Evolutionary conservation across 2,329 filamentous ascomycete genomes (phyloP), one percentile per base, ranked within the genome.

Genomic region (Venturia nashicola): DNA sequence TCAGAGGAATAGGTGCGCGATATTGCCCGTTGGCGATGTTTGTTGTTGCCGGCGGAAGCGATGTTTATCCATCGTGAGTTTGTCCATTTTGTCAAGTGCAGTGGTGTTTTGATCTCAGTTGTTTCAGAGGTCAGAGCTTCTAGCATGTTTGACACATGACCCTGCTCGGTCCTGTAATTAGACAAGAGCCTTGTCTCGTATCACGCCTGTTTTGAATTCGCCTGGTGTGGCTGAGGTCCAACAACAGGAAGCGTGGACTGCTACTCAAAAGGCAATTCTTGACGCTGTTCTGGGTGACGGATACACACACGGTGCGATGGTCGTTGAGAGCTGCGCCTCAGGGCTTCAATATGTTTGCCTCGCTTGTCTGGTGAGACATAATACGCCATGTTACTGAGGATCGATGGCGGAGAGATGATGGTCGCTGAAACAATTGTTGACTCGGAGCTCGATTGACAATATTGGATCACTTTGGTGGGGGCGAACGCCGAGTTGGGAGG

Each of bases 141-240:
- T 32, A 57, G 51, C 51, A 57, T 57, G 51, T 57, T 57, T 57
- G 27, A 57, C 51, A 57, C 32, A n/a, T 16, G 51, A 8, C 51
- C 51, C 51, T 57, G 5, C 27, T 57, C 51, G 51, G 36, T 36
- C 51, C 51, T 57, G 51, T n/a, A 57, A 57, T 57, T 57, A 57
- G 51, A 57, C 8, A 34, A 20, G 12, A 36, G 8, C 51, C 51
- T 27, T 36, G 51, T 57, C 32, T 57, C 51, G 51, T 18, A 57
- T 57, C 51, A 23, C 48, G 51, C 51, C 36, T 57, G 51, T 57
- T 36, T 57, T 32, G 27, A 27, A 27, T 27, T 27, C 27, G 16
- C 32, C 14, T 36, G 32, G 16, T 18, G 51, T 57, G 32, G 32
- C 51, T 57, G 51, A 36, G 18, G 27, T 18, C 16, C 14, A 36